phyloP scores from a whole-genome alignment of 1,284 basidiomycete species.

The Coniferiporia sulphurascens region DNA sequence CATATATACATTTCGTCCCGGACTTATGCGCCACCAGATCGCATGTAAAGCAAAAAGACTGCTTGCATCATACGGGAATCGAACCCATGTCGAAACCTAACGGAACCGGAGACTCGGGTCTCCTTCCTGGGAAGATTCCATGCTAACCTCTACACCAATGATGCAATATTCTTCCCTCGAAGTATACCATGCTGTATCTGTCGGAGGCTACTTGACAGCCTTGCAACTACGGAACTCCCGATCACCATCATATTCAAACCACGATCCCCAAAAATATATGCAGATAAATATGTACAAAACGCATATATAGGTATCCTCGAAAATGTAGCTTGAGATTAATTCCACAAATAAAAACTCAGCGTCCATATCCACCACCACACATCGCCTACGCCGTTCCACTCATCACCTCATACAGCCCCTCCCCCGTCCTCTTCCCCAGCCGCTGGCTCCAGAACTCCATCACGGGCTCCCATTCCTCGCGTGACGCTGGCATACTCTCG shows the following conservation, averaged over 20 bases:
- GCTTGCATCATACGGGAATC: slow-evolving; percentile 6
- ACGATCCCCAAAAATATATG: too few species aligned
- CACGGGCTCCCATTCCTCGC: slow-evolving; percentile 74
- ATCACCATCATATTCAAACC: too few species aligned
- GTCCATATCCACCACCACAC: neutral
- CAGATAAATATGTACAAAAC: too few species aligned
- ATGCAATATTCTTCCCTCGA: neutral
- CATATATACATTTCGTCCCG: neutral
- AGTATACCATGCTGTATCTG: too few species aligned
- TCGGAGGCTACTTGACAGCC: too few species aligned
- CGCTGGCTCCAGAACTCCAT: slow-evolving; percentile 85
- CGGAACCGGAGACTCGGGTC: too few species aligned
- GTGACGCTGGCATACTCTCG: slow-evolving; percentile 71
- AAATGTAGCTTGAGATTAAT: too few species aligned
- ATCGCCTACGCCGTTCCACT: neutral
- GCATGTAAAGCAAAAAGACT: neutral
- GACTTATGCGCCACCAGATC: neutral
- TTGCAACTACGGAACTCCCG: too few species aligned
- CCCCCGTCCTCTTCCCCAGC: slow-evolving; percentile 49
- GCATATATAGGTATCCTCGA: too few species aligned
- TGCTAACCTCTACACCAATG: slow-evolving; percentile 16
- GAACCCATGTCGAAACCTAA: slow-evolving; percentile 11
- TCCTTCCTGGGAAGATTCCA: slow-evolving; percentile 10
- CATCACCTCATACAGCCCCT: slow-evolving; percentile 76
- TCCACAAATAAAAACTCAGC: too few species aligned